A percentile compares a stretch with the other conserved stretches of the same genome.
phyloP scores from a whole-genome alignment of 2,329 filamentous ascomycete genomes.

The Pseudogymnoascus sp. region DNA sequence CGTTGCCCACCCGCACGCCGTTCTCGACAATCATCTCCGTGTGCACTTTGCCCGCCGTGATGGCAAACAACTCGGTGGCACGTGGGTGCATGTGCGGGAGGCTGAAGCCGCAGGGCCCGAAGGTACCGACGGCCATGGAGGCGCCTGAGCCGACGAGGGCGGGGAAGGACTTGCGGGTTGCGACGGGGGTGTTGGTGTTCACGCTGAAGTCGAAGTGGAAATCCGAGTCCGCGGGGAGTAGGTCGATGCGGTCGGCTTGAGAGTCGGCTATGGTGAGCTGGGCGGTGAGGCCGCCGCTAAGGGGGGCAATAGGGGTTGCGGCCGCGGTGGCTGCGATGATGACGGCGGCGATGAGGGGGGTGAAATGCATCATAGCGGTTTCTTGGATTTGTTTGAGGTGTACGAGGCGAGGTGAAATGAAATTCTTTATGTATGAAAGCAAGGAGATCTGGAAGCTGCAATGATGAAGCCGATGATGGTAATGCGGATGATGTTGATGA shows the following conservation, averaged over 20 bases:
- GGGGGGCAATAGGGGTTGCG: conserved; percentile 25
- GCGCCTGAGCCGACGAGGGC: conserved; percentile 40
- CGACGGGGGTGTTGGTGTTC: conserved; percentile 45
- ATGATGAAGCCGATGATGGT: not conserved
- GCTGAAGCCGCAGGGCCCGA: conserved; percentile 46
- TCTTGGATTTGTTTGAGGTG: conserved; percentile 6
- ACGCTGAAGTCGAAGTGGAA: conserved; percentile 47
- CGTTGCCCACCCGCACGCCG: conserved; percentile 36
- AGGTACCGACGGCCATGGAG: conserved; percentile 38
- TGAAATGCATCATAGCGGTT: conserved; percentile 31
- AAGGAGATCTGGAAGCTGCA: not conserved
- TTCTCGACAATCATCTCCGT: conserved; percentile 48
- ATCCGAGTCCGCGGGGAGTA: conserved; percentile 34
- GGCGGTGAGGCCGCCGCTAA: conserved; percentile 33
- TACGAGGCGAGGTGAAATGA: not conserved
- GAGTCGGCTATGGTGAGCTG: conserved; percentile 35
- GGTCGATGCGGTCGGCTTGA: conserved; percentile 36
- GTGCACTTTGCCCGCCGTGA: conserved; percentile 39
- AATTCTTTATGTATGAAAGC: not conserved
- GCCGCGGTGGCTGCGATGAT: conserved; percentile 35
- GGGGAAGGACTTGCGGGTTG: conserved; percentile 36
- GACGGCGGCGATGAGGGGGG: conserved; percentile 29
- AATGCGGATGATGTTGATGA: not conserved
- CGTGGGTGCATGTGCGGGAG: conserved; percentile 44
- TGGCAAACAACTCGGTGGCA: conserved; percentile 42